phyloP scores from a whole-genome alignment of 345 rosid genomes.

The Anacardium occidentale region DNA sequence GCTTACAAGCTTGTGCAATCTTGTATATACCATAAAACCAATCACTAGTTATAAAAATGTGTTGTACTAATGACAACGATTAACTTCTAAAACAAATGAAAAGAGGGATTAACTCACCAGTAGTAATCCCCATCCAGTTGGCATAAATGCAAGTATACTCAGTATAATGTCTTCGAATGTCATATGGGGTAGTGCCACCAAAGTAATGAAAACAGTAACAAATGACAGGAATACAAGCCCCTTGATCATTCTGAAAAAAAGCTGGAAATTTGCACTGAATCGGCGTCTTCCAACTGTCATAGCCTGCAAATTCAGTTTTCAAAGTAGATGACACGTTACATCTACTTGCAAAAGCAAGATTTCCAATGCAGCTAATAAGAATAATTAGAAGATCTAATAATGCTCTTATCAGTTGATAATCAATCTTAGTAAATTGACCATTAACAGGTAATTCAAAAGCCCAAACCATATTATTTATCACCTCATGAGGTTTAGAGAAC shows the following conservation, averaged over 20 bases:
- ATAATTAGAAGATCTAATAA: too few relatives aligned
- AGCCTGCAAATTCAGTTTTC: constrained; percentile 35
- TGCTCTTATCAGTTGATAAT: neutral
- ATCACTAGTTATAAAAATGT: too few relatives aligned
- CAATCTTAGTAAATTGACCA: neutral
- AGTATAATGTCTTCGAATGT: constrained; percentile 65
- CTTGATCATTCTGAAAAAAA: constrained; percentile 66
- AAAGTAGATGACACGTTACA: too few relatives aligned
- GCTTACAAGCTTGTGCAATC: constrained; percentile 88
- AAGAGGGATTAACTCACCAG: constrained; percentile 45
- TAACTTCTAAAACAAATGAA: neutral
- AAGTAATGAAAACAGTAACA: constrained; percentile 45
- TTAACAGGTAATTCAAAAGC: neutral
- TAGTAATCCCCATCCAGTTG: constrained; percentile 93
- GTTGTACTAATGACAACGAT: too few relatives aligned
- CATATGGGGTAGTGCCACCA: constrained; percentile 60
- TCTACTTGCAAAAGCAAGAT: too few relatives aligned
- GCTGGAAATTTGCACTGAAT: constrained; percentile 75
- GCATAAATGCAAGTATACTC: constrained; percentile 85
- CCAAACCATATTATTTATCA: neutral
- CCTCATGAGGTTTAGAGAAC: neutral
- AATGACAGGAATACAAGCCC: constrained; percentile 66
- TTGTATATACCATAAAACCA: neutral
- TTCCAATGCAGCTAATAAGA: too few relatives aligned
- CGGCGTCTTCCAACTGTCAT: constrained; percentile 63